These are phyloP conservation scores for Scutellaria galericulata DNA, from an alignment of 257 asterid species.

Conservation along the genomic window DNA sequence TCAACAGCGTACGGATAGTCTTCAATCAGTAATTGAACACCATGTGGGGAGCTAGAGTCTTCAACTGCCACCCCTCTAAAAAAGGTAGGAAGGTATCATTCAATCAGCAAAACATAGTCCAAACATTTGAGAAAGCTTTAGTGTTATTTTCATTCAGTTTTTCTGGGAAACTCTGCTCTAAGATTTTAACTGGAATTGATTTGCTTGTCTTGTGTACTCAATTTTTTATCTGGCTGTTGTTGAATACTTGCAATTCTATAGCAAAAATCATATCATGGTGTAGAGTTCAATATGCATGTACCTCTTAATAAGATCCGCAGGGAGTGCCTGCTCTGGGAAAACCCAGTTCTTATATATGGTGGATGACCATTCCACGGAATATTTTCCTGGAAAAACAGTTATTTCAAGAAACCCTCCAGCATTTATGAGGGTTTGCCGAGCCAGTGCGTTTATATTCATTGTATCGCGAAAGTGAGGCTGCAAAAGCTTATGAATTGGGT, in stretches of 20 bases:
- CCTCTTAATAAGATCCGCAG: constrained; percentile 82
- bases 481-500: constrained; percentile 80
- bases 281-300: constrained; percentile 26
- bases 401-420: constrained; percentile 71
- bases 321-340: constrained; percentile 81
- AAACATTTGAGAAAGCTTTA: constrained; percentile 20
- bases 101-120: constrained; percentile 23
- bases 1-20: constrained; percentile 87
- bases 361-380: constrained; percentile 69
- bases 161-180: not conserved
- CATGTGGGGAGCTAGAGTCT: constrained; percentile 58
- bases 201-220: constrained; percentile 1
- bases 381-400: constrained; percentile 61
- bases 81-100: not conserved
- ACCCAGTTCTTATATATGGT: constrained; percentile 56
- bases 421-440: constrained; percentile 62
- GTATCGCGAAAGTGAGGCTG: constrained; percentile 82
- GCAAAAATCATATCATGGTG: not conserved
- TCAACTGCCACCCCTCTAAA: constrained; percentile 70
- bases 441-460: constrained; percentile 72
- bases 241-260: not conserved
- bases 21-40: constrained; percentile 64
- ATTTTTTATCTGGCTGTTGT: not conserved
- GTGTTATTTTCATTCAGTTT: not conserved
- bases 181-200: not conserved